Evolutionary conservation across 2,329 filamentous ascomycete species (phyloP), one percentile per base, ranked within the genome.

Genomic region (Diaporthe capsici): DNA sequence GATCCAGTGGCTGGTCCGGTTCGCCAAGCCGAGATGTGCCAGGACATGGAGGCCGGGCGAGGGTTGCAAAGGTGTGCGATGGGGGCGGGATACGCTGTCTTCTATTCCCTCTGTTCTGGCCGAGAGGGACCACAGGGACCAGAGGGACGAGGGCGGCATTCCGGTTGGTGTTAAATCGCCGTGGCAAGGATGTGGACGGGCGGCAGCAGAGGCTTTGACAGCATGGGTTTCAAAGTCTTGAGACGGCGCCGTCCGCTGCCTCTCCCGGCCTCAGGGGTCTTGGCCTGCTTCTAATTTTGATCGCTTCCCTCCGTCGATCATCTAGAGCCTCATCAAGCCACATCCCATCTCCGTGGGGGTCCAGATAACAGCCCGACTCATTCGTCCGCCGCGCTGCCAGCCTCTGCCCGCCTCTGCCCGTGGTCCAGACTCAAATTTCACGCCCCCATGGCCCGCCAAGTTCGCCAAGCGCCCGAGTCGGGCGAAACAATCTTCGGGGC

Each of bases 271-370:
- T 44, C 61, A 73, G 58, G 71, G 58, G 47, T 65, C 71, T 65
- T 65, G 71, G 58, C 25, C 37, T 57, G 58, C 51, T 65, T 65
- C 58, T 65, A 55, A 55, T 65, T 65, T 73, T 55, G 71, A 65
- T 60, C 39, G 71, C 71, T 73, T 65, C 25, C 31, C 65, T 55
- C 58, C 31, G 71, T 53, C 37, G 71, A 73, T 73, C 71, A 65
- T 57, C 57, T 31, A 49, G 61, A 65, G 71, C 71, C 71, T 55
- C 58, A 65, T 65, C 71, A 73, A 65, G 55, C 71, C 71, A 72
- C 58, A 39, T 55, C 65, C 65, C 65, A 70, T 8, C 49, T 70
- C 34, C 58, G 58, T 73, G 71, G 58, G 58, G 71, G 71, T 55
- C 58, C 49, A 55, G 47, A 70, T 70, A 70, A 70, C 57, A 20